A percentile compares a stretch with the other conserved stretches of the same genome.
Conservation (phyloP, 495 filamentous ascomycete species). For the Aspergillus cristatus region DNA sequence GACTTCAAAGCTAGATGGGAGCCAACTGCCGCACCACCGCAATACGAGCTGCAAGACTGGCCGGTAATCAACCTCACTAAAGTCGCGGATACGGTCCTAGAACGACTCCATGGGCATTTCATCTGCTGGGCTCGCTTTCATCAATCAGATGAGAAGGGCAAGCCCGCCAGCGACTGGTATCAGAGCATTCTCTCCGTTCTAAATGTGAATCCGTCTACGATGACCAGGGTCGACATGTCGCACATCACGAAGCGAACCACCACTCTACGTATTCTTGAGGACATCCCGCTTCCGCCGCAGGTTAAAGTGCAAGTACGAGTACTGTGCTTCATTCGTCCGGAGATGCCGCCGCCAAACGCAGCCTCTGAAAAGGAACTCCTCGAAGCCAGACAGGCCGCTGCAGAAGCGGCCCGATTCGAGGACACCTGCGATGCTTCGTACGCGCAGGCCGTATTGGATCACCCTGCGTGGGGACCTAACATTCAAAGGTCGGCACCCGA, state of each 20-base stretch:
- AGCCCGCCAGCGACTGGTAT: slow-evolving; percentile 32
- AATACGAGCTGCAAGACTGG: slow-evolving; percentile 6
- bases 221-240: slow-evolving; percentile 27
- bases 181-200: slow-evolving; percentile 42
- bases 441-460: slow-evolving; percentile 40
- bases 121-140: slow-evolving; percentile 50
- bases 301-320: slow-evolving; percentile 39
- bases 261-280: slow-evolving; percentile 40
- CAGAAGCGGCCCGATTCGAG: slow-evolving; percentile 29
- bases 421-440: slow-evolving; percentile 41
- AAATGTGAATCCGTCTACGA: slow-evolving; percentile 27
- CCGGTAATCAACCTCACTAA: slow-evolving; percentile 18
- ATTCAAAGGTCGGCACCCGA: slow-evolving; percentile 18
- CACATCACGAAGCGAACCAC: slow-evolving; percentile 32
- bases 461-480: slow-evolving; percentile 40
- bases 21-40: slow-evolving; percentile 16
- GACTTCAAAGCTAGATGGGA: slow-evolving; percentile 32
- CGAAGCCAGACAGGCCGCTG: slow-evolving; percentile 19
- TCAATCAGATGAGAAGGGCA: neutral
- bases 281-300: slow-evolving; percentile 20
- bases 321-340: slow-evolving; percentile 44
- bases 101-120: slow-evolving; percentile 49
- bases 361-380: slow-evolving; percentile 18
- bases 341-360: slow-evolving; percentile 7
- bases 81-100: slow-evolving; percentile 34